A percentile compares a stretch with the other conserved stretches of the same genome.
Conservation (phyloP, 305 asterid species). For the Fraxinus sp. region DNA sequence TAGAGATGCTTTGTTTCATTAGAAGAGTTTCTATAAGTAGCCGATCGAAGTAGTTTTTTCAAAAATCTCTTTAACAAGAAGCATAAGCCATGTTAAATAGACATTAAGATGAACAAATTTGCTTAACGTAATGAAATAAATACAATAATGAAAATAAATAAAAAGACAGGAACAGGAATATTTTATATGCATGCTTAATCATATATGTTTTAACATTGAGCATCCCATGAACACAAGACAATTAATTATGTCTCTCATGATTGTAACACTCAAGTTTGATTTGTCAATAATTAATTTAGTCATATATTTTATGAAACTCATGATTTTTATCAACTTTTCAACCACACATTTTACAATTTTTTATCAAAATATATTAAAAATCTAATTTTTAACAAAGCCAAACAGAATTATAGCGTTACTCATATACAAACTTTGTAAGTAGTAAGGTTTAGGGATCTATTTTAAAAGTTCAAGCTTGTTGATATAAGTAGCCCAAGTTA, state of each 20-base stretch:
- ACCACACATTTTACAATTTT: too few relatives aligned
- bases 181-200: not conserved
- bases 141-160: not conserved
- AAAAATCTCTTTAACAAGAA: not conserved
- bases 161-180: not conserved
- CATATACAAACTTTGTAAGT: too few relatives aligned
- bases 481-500: not conserved
- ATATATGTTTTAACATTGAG: conserved; percentile 1
- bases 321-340: too few relatives aligned
- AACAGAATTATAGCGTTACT: too few relatives aligned
- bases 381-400: too few relatives aligned
- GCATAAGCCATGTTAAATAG: not conserved
- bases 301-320: too few relatives aligned
- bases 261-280: not conserved
- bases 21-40: too few relatives aligned
- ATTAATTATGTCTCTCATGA: not conserved
- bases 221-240: not conserved
- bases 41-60: not conserved
- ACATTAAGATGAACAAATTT: not conserved
- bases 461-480: not conserved
- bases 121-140: not conserved
- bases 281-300: not conserved
- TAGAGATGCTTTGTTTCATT: too few relatives aligned
- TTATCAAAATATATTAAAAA: too few relatives aligned
- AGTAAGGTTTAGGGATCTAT: not conserved